Evolutionary conservation across 2,329 filamentous ascomycete species (phyloP).

Genomic region (Xylariaceae sp.): DNA sequence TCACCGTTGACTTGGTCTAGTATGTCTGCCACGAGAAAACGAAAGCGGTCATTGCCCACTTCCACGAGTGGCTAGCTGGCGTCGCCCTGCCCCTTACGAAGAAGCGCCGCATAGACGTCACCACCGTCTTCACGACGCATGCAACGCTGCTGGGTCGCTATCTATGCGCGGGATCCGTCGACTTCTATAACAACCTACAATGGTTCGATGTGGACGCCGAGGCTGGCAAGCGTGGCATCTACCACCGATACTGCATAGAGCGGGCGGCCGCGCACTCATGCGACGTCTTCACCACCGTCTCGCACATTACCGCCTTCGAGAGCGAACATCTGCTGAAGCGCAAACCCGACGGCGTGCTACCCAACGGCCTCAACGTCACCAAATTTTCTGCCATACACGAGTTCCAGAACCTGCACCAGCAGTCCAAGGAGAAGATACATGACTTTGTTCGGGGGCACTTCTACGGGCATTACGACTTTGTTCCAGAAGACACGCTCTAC

Average conservation of each 20-base stretch:
- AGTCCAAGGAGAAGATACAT: constrained; percentile 95
- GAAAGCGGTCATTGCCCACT: constrained; percentile 91
- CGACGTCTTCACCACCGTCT: constrained; percentile 98
- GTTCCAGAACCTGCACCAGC: constrained; percentile 96
- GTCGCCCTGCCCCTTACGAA: constrained; percentile 87
- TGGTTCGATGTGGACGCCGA: constrained; percentile 95
- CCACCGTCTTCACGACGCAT: constrained; percentile 97
- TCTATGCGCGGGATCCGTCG: constrained; percentile 91
- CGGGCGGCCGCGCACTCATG: constrained; percentile 83
- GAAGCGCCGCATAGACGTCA: constrained; percentile 90
- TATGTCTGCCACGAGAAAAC: constrained; percentile 90
- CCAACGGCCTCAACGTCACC: constrained; percentile 95
- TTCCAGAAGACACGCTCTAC: constrained; percentile 93
- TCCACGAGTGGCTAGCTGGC: constrained; percentile 97
- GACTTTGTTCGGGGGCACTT: constrained; percentile 98
- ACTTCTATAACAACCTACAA: constrained; percentile 99
- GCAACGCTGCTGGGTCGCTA: constrained; percentile 92
- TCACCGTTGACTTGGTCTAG: constrained; percentile 37
- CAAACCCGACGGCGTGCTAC: constrained; percentile 92
- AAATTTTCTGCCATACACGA: constrained; percentile 98
- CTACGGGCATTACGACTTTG: constrained; percentile 96
- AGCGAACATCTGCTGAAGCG: constrained; percentile 95
- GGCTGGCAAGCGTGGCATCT: constrained; percentile 95
- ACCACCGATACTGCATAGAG: constrained; percentile 97
- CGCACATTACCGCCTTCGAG: constrained; percentile 96